A percentile compares a stretch with the other conserved stretches of the same genome.
Evolutionary conservation across 2,329 filamentous ascomycete species (phyloP).

Genomic region (Colletotrichum magnum): DNA sequence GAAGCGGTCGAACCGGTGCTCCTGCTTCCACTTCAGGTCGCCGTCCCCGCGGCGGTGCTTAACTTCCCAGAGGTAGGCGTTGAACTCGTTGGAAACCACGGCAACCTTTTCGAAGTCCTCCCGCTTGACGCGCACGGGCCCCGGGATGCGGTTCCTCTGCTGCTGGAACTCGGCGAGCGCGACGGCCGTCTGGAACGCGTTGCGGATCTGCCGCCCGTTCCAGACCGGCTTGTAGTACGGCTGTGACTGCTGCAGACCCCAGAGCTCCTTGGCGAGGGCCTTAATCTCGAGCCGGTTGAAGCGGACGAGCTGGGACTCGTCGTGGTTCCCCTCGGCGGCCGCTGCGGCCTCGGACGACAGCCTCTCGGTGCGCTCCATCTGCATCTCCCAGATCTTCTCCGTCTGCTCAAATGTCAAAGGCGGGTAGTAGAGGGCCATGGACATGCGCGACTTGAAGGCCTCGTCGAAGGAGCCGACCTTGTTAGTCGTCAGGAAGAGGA

Average conservation of each 20-base stretch:
- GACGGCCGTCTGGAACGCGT: slow-evolving; percentile 61
- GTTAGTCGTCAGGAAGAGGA: slow-evolving; percentile 66
- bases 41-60: background rate
- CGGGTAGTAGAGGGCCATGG: slow-evolving; percentile 55
- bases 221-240: slow-evolving; percentile 57
- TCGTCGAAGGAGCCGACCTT: slow-evolving; percentile 61
- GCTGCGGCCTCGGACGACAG: slow-evolving; percentile 42
- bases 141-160: slow-evolving; percentile 31
- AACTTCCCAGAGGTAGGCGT: slow-evolving; percentile 39
- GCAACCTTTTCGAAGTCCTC: slow-evolving; percentile 42
- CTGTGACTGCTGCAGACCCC: slow-evolving; percentile 58
- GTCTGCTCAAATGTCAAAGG: slow-evolving; percentile 55
- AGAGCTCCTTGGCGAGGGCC: slow-evolving; percentile 47
- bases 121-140: slow-evolving; percentile 37
- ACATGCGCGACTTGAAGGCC: slow-evolving; percentile 65
- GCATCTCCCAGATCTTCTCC: slow-evolving; percentile 58
- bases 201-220: slow-evolving; percentile 60
- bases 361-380: slow-evolving; percentile 45
- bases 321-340: slow-evolving; percentile 39
- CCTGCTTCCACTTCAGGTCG: background rate
- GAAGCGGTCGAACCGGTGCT: slow-evolving; percentile 6
- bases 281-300: slow-evolving; percentile 53
- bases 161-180: slow-evolving; percentile 56
- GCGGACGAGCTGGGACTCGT: slow-evolving; percentile 51
- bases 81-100: slow-evolving; percentile 42